phyloP scores from a whole-genome alignment of 2,329 filamentous ascomycete genomes.

The Coniochaeta hoffmannii region DNA sequence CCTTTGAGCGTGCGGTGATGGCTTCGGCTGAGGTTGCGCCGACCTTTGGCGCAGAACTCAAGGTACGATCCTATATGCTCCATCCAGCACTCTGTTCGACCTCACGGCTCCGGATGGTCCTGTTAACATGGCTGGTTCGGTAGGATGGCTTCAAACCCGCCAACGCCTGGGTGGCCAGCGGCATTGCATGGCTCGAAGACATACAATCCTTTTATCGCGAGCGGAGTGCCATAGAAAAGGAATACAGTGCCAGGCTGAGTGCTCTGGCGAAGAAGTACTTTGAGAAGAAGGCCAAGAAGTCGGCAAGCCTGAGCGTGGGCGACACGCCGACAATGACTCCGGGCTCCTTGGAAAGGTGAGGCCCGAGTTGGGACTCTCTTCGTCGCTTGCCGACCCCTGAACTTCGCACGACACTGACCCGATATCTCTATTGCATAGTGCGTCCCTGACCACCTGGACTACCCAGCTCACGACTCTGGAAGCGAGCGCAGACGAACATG shows the following conservation, averaged over 20 bases:
- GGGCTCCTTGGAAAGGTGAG: slow-evolving; percentile 81
- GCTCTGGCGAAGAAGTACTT: slow-evolving; percentile 92
- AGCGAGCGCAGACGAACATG: slow-evolving; percentile 79
- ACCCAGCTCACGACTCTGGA: slow-evolving; percentile 90
- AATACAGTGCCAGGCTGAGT: slow-evolving; percentile 84
- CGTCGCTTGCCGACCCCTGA: neutral
- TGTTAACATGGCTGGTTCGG: slow-evolving; percentile 8
- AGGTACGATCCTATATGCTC: slow-evolving; percentile 46
- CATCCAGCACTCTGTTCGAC: neutral
- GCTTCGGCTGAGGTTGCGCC: slow-evolving; percentile 75
- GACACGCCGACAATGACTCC: slow-evolving; percentile 90
- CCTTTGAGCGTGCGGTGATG: slow-evolving; percentile 42
- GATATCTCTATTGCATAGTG: slow-evolving; percentile 40
- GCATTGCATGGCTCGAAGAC: slow-evolving; percentile 92
- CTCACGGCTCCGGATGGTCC: neutral
- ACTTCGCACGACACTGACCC: neutral
- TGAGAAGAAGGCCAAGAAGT: slow-evolving; percentile 87
- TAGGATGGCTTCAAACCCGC: slow-evolving; percentile 96
- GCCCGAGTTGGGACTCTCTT: neutral
- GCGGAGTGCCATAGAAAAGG: slow-evolving; percentile 88
- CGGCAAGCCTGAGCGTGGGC: slow-evolving; percentile 80
- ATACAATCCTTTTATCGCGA: slow-evolving; percentile 97
- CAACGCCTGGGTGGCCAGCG: slow-evolving; percentile 82
- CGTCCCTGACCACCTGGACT: slow-evolving; percentile 94
- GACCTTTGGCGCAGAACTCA: slow-evolving; percentile 89